Evolutionary conservation across 2,329 filamentous ascomycete genomes (phyloP).

Genomic region (Nectriaceae sp.): DNA sequence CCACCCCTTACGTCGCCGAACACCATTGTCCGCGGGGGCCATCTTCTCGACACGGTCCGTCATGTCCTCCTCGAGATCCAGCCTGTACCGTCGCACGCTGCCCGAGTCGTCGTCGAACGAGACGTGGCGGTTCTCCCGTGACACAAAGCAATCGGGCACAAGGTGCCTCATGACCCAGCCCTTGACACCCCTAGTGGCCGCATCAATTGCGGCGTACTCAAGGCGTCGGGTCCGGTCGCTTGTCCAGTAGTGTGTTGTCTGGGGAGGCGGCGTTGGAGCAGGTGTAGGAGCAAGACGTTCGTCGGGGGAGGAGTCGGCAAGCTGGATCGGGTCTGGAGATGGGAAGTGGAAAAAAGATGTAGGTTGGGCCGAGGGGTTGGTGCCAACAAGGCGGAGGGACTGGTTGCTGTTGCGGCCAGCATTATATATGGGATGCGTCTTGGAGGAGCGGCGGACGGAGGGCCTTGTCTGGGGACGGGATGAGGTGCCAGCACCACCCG

Average conservation of each 20-base stretch:
- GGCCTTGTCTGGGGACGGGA: constrained; percentile 42
- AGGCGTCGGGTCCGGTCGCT: constrained; percentile 62
- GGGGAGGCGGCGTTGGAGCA: constrained; percentile 49
- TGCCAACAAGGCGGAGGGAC: constrained; percentile 37
- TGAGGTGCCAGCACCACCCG: constrained; percentile 19
- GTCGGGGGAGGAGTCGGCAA: constrained; percentile 23
- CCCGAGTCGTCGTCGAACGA: constrained; percentile 64
- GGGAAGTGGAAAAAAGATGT: constrained; percentile 54
- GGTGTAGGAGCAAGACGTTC: constrained; percentile 20
- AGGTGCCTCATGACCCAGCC: constrained; percentile 61
- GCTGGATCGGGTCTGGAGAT: constrained; percentile 38
- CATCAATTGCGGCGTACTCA: constrained; percentile 68
- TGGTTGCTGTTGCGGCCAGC: constrained; percentile 32
- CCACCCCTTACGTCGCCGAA: constrained; percentile 29
- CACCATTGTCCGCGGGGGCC: constrained; percentile 1
- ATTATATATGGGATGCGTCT: constrained; percentile 33
- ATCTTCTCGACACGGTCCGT: constrained; percentile 25
- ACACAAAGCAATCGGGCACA: constrained; percentile 62
- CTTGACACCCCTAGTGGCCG: constrained; percentile 58
- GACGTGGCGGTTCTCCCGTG: constrained; percentile 49
- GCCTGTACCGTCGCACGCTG: constrained; percentile 63
- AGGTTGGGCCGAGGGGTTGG: constrained; percentile 32
- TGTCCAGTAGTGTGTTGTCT: constrained; percentile 68
- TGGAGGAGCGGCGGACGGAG: constrained; percentile 42
- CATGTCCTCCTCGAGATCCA: constrained; percentile 54